Conservation (phyloP, 1,284 basidiomycete species). For the Cutaneotrichosporon cutaneum region DNA sequence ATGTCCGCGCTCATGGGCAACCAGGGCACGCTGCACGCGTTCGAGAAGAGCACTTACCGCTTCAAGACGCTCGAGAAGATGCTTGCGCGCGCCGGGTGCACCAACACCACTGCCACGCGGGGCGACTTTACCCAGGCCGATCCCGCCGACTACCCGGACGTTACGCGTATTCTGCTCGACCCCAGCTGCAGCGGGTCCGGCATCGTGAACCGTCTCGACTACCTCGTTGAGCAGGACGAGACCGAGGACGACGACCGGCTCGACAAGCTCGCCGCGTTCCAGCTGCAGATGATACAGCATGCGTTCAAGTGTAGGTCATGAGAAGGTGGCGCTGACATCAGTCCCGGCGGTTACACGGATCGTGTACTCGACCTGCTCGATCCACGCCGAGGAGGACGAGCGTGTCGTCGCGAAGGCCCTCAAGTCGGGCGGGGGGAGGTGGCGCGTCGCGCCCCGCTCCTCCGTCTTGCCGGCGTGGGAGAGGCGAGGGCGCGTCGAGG, state of each 20-base stretch:
- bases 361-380: slow-evolving; percentile 94
- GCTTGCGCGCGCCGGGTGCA: slow-evolving; percentile 74
- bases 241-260: slow-evolving; percentile 9
- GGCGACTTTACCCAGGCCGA: slow-evolving; percentile 75
- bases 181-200: slow-evolving; percentile 92
- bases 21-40: slow-evolving; percentile 79
- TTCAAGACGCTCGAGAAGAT: slow-evolving; percentile 79
- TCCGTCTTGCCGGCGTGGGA: slow-evolving; percentile 75
- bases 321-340: too few species aligned
- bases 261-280: not conserved
- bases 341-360: slow-evolving; percentile 66
- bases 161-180: slow-evolving; percentile 85
- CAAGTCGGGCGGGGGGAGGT: slow-evolving; percentile 57
- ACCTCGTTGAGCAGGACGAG: slow-evolving; percentile 65
- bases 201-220: slow-evolving; percentile 83
- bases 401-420: slow-evolving; percentile 72
- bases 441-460: slow-evolving; percentile 64
- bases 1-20: slow-evolving; percentile 81
- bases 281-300: slow-evolving; percentile 81
- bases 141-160: slow-evolving; percentile 63
- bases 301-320: slow-evolving; percentile 97
- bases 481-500: slow-evolving; percentile 68
- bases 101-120: slow-evolving; percentile 69
- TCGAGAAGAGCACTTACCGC: slow-evolving; percentile 75
- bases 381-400: slow-evolving; percentile 90